Conservation (phyloP, 768 basidiomycete genomes). For the Inosperma sp. region DNA sequence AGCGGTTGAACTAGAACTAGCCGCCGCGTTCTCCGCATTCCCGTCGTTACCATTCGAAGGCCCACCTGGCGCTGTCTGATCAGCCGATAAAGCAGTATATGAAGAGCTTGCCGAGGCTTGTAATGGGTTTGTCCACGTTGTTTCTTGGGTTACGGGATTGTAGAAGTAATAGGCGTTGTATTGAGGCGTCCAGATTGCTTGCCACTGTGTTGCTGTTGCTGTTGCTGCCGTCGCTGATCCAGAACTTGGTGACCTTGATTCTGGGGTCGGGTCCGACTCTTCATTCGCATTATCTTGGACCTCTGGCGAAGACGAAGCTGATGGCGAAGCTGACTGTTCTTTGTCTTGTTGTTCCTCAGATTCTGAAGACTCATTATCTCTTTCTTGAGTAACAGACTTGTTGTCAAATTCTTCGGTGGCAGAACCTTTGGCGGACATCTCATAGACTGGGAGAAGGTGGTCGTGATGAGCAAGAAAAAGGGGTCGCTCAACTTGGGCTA, state of each 20-base stretch:
- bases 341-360: not conserved
- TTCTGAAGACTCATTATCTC: not conserved
- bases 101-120: conserved; percentile 30
- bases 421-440: conserved; percentile 2
- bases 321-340: not conserved
- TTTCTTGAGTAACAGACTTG: not conserved
- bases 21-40: conserved; percentile 12
- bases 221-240: conserved; percentile 3
- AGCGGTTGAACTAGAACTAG: conserved; percentile 18
- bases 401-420: not conserved
- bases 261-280: not conserved
- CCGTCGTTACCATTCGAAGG: conserved; percentile 10
- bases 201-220: conserved; percentile 49
- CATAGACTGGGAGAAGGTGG: not conserved
- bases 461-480: not conserved
- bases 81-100: conserved; percentile 18
- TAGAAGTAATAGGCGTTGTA: conserved; percentile 85
- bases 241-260: too few relatives aligned
- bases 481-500: not conserved
- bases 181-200: conserved; percentile 73
- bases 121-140: conserved; percentile 81
- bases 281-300: conserved; percentile 7
- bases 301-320: conserved; percentile 4
- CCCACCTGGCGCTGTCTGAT: conserved; percentile 10
- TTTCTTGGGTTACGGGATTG: conserved; percentile 70